Evolutionary conservation across 2,329 filamentous ascomycete species (phyloP).

Genomic region (Claviceps paspali): DNA sequence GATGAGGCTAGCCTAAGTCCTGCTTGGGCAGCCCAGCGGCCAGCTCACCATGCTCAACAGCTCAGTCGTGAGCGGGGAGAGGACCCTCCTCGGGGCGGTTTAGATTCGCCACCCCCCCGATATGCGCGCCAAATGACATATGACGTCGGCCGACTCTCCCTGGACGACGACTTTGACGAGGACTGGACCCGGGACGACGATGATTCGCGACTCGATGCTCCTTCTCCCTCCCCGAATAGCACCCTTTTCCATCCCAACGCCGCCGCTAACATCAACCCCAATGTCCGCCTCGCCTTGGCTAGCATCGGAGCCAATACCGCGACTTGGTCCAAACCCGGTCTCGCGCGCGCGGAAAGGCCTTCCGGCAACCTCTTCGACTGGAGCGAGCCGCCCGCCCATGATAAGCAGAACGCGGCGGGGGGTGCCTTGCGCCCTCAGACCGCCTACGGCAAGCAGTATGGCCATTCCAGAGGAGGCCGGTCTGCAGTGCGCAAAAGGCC

Average conservation of each 20-base stretch:
- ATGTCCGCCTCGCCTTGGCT: slow-evolving; percentile 37
- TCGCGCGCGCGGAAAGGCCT: slow-evolving; percentile 28
- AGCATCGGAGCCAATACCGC: slow-evolving; percentile 33
- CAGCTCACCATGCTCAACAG: slow-evolving; percentile 7
- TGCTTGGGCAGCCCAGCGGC: slow-evolving; percentile 22
- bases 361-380: slow-evolving; percentile 64
- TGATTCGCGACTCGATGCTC: slow-evolving; percentile 37
- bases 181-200: slow-evolving; percentile 44
- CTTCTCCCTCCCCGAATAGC: slow-evolving; percentile 35
- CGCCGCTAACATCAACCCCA: slow-evolving; percentile 32
- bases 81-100: slow-evolving; percentile 1
- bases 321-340: slow-evolving; percentile 7
- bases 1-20: slow-evolving; percentile 42
- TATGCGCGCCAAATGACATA: slow-evolving; percentile 7
- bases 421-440: slow-evolving; percentile 54
- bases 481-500: slow-evolving; percentile 50
- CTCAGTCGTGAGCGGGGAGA: background rate
- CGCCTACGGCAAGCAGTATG: slow-evolving; percentile 60
- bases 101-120: slow-evolving; percentile 4
- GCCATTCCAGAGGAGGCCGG: slow-evolving; percentile 55
- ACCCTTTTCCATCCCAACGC: slow-evolving; percentile 38
- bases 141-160: slow-evolving; percentile 35
- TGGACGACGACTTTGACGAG: slow-evolving; percentile 48
- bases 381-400: slow-evolving; percentile 50
- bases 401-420: slow-evolving; percentile 43